phyloP scores from a whole-genome alignment of 1,284 basidiomycete species.

The Malassezia dermatis region DNA sequence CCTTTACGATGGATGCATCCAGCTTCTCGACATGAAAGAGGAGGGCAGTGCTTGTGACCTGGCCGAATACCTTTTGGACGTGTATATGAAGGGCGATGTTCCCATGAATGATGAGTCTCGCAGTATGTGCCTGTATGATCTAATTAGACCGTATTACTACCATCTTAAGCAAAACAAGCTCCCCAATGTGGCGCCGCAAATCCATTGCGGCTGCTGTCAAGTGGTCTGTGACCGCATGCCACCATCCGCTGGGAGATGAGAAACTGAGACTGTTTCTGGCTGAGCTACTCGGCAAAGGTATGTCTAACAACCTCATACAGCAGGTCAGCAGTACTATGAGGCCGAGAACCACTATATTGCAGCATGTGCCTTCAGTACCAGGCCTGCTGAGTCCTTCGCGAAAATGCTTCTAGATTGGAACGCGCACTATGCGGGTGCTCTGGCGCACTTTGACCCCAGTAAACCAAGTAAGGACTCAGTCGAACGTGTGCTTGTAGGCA shows the following conservation, averaged over 20 bases:
- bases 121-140: conserved; percentile 6
- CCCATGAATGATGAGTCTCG: conserved; percentile 23
- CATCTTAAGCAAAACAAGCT: conserved; percentile 24
- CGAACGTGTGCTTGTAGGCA: conserved; percentile 12
- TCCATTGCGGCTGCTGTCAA: conserved; percentile 39
- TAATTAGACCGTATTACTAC: conserved; percentile 23
- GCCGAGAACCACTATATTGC: conserved; percentile 36
- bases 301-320: neutral
- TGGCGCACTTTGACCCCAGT: conserved; percentile 1
- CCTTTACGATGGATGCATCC: conserved; percentile 30
- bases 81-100: conserved; percentile 27
- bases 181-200: conserved; percentile 45
- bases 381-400: neutral
- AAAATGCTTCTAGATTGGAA: conserved; percentile 15
- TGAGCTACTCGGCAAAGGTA: conserved; percentile 30
- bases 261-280: conserved; percentile 31
- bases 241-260: conserved; percentile 30
- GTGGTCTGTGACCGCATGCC: conserved; percentile 28
- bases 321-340: conserved; percentile 19
- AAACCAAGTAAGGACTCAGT: conserved; percentile 4
- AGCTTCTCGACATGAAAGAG: conserved; percentile 33
- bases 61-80: conserved; percentile 42
- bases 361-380: conserved; percentile 9
- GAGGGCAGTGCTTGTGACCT: conserved; percentile 45
- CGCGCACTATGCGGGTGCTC: neutral